A percentile compares a stretch with the other conserved stretches of the same genome.
Conservation (phyloP, 768 basidiomycete species). For the Hortiboletus flavorubellus region DNA sequence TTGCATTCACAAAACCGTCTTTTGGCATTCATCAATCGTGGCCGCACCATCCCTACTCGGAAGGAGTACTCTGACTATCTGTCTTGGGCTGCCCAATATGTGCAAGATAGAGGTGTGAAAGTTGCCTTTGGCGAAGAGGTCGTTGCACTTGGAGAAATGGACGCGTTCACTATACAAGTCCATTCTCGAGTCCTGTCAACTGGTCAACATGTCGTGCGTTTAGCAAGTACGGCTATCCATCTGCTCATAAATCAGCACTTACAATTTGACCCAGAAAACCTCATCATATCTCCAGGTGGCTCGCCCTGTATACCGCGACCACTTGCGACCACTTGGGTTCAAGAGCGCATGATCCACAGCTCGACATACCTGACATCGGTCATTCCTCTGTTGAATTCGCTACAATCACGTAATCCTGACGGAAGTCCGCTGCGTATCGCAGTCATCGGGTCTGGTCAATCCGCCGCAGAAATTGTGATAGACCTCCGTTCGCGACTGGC, state of each 20-base stretch:
- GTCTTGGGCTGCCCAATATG: constrained; percentile 46
- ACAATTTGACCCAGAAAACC: constrained; percentile 34
- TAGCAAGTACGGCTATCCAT: constrained; percentile 36
- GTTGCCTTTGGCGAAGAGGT: constrained; percentile 48
- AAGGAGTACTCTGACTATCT: constrained; percentile 56
- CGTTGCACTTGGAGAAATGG: constrained; percentile 34
- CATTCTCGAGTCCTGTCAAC: constrained; percentile 35
- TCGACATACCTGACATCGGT: constrained; percentile 42
- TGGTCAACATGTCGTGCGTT: constrained; percentile 33
- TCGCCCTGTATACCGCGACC: constrained; percentile 41
- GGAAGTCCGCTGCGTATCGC: constrained; percentile 38
- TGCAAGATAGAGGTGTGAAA: constrained; percentile 40
- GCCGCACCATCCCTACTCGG: constrained; percentile 48
- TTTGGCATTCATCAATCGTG: constrained; percentile 51
- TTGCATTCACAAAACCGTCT: constrained; percentile 48
- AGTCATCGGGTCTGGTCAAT: constrained; percentile 48
- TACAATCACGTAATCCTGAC: constrained; percentile 17
- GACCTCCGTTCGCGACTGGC: constrained; percentile 41
- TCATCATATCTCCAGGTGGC: constrained; percentile 52
- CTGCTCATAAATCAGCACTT: neutral
- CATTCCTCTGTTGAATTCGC: constrained; percentile 30
- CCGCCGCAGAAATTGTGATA: constrained; percentile 45
- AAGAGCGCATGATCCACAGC: constrained; percentile 41
- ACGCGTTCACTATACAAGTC: constrained; percentile 37
- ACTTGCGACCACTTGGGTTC: constrained; percentile 30